These are phyloP conservation scores for Aspergillus bridgeri DNA, from an alignment of 495 filamentous ascomycete species.

Conservation along the genomic window DNA sequence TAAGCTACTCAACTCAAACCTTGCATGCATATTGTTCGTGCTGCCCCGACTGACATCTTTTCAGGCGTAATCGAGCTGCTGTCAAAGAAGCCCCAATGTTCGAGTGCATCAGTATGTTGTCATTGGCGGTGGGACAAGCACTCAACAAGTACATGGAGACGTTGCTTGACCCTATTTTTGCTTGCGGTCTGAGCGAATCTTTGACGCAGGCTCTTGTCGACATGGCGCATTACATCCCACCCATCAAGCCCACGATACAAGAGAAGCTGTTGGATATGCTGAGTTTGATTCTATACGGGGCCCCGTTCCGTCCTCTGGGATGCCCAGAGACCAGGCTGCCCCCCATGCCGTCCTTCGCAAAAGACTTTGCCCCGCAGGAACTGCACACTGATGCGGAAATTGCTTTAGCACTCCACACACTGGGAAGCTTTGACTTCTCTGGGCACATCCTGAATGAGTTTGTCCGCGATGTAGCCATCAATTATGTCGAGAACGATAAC, in stretches of 20 bases:
- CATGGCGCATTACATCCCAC: constrained; percentile 98
- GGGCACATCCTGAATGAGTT: constrained; percentile 96
- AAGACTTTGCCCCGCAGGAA: constrained; percentile 71
- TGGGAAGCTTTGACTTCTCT: constrained; percentile 95
- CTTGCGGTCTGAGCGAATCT: constrained; percentile 86
- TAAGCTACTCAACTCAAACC: constrained; percentile 21
- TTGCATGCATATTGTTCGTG: not conserved
- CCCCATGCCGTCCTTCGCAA: constrained; percentile 72
- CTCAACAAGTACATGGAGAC: constrained; percentile 98
- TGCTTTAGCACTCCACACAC: constrained; percentile 83
- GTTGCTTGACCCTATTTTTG: constrained; percentile 92
- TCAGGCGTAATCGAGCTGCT: constrained; percentile 61
- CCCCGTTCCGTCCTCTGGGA: constrained; percentile 86
- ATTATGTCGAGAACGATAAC: constrained; percentile 94
- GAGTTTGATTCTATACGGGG: constrained; percentile 86
- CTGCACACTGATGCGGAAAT: constrained; percentile 79
- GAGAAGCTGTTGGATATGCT: constrained; percentile 92
- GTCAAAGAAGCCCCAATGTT: constrained; percentile 91
- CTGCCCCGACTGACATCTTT: constrained; percentile 19
- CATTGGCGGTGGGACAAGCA: constrained; percentile 90
- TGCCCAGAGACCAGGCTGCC: constrained; percentile 70
- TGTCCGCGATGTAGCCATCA: constrained; percentile 95
- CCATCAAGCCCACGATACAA: constrained; percentile 87
- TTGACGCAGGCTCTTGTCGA: constrained; percentile 93
- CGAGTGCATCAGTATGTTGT: constrained; percentile 94